Base-by-base conservation (phyloP, 2,329 filamentous ascomycete species). In the Orbilia javanica region DNA sequence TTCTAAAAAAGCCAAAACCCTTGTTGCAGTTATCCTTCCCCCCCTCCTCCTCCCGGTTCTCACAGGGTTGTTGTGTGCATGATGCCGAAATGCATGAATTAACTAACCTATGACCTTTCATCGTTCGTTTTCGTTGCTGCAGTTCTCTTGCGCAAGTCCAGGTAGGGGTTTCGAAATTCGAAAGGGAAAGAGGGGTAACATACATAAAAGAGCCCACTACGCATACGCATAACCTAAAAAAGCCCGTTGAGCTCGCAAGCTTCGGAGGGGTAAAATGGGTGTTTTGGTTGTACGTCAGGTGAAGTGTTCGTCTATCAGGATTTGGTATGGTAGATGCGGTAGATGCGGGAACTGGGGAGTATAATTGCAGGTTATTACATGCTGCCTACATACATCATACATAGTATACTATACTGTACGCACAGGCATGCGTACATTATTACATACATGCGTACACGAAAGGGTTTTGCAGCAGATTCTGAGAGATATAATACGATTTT, bases 161-260 rank as follows among this genome's bases (percentile, higher is more conserved):
- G 18, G 20, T 13, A 29, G 29, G 34, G 34, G 4, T 36, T 36
- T 36, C n/a, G n/a, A n/a, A n/a, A n/a, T 29, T 39, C n/a, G 31
- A 27, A 42, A n/a, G n/a, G 10, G 55, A 60, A 60, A 60, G 55
- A 60, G 55, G 55, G 55, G 55, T 60, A 60, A 42, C 18, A 6
- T 60, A 39, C 55, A 60, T 42, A 36, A n/a, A n/a, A n/a, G n/a
- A n/a, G 18, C 46, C 10, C 25, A 31, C 42, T 31, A 15, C 48
- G 48, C 15, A 29, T 29, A n/a, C n/a, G n/a, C n/a, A 53, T 13
- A 13, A 4, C 6, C 11, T 3, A 15, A 39, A 39, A 39, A 20
- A 42, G 13, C 18, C 8, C 39, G 55, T 57, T 36, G 55, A 60
- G 55, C 55, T 60, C 55, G 34, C 34, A 34, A 42, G 34, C 20